Evolutionary conservation across 192 early-diverging fungal genomes (phyloP), one percentile per base, ranked within the genome.

Genomic region (Funneliformis geosporum): DNA sequence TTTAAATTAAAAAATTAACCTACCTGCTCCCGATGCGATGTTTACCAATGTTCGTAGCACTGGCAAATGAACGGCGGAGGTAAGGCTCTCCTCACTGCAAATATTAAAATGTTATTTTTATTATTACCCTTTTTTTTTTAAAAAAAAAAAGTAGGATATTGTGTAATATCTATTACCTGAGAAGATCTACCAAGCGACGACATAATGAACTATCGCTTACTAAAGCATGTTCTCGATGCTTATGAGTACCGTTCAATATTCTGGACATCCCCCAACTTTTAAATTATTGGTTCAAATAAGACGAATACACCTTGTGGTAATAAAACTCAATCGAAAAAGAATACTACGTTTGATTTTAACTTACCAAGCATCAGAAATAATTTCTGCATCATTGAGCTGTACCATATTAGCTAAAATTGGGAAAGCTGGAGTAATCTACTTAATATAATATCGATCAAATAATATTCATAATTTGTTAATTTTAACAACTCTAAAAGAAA

Each of bases 201-300:
- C 70, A 72, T 25, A 72, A 46, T 25, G 23, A 47, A 46, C 44
- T 72, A 21, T 72, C 70, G 16, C 70, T 72, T n/a, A 72, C 70
- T 72, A 72, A 50, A 50, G 70, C 70, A 72, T 72, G 70, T 11
- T 72, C 70, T 47, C 70, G 47, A 72, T 72, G 70, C 44, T 50
- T 44, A 33, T 72, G 70, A 12, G 70, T 72, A 27, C 70, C 70
- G 27, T 72, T 72, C 70, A 72, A 72, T 47, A 72, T 72, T 72
- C 70, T 72, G 5, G 70, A 72, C 44, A 72, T 47, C 14, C 70
- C 70, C 70, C 70, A 72, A 55, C 70, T 72, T 23, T 18, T 21
- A 68, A 68, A 68, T 38, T 42, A 39, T 39, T 7, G 40, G 27
- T 12, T 64, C 10, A 64, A 8, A 27, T 33, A 14, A 65, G 10